These are phyloP conservation scores for Psophocarpus tetragonolobus DNA, from an alignment of 306 rosid species.

Conservation along the genomic window DNA sequence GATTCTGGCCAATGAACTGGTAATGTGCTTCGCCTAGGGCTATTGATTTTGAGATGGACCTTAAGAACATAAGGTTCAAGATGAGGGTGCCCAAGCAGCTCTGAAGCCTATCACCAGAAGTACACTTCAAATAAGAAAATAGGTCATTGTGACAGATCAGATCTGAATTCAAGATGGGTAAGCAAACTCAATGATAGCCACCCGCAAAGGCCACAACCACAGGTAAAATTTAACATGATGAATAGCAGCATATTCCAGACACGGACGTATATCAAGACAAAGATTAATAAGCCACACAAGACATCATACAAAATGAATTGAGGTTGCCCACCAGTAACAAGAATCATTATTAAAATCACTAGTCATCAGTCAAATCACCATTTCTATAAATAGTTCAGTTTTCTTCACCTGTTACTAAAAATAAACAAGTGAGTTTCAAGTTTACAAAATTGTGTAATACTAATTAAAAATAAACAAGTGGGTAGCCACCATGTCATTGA, in stretches of 20 bases:
- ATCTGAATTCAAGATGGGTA: constrained; percentile 7
- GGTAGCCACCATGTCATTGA: too few species aligned
- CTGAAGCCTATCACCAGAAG: constrained; percentile 74
- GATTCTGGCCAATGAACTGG: constrained; percentile 61
- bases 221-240: background rate
- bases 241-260: background rate
- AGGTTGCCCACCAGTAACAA: background rate
- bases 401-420: background rate
- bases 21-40: constrained; percentile 66
- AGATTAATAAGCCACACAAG: background rate
- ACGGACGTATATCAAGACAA: background rate
- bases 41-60: constrained; percentile 81
- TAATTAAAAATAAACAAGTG: too few species aligned
- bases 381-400: background rate
- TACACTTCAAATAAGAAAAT: constrained; percentile 45
- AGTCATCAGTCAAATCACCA: background rate
- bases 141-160: constrained; percentile 21
- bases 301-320: background rate
- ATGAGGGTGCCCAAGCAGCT: constrained; percentile 77
- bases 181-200: background rate
- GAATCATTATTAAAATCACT: constrained; percentile 11
- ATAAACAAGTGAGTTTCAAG: background rate
- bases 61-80: constrained; percentile 81
- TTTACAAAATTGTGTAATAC: background rate
- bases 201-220: constrained; percentile 25